A percentile compares a stretch with the other conserved stretches of the same genome.
These are phyloP conservation scores for Hirsutella thompsonii DNA, from an alignment of 2,329 filamentous ascomycete species.

Conservation along the genomic window DNA sequence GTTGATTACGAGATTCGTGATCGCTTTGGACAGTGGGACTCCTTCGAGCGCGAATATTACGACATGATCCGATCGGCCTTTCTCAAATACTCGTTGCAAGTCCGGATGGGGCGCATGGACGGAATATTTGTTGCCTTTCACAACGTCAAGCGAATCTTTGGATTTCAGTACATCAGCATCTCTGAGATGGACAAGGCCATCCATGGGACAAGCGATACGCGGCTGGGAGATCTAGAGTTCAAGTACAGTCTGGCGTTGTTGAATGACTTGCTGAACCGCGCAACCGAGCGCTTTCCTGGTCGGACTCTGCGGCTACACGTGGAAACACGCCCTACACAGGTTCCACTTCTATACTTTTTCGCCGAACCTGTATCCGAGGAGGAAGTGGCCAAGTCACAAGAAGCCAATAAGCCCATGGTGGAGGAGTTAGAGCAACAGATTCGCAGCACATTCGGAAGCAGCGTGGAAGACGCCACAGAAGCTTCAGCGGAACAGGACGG, in stretches of 20 bases:
- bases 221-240: conserved; percentile 74
- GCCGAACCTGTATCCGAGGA: conserved; percentile 69
- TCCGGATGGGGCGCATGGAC: conserved; percentile 95
- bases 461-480: conserved; percentile 11
- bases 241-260: conserved; percentile 65
- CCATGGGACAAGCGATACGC: conserved; percentile 59
- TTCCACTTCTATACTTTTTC: conserved; percentile 76
- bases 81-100: conserved; percentile 92
- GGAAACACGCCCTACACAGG: conserved; percentile 51
- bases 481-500: conserved; percentile 8
- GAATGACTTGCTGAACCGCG: conserved; percentile 66
- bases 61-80: conserved; percentile 94
- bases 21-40: conserved; percentile 69
- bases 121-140: conserved; percentile 96
- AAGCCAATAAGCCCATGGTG: conserved; percentile 47
- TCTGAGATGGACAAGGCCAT: conserved; percentile 79
- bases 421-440: conserved; percentile 56
- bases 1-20: conserved; percentile 76
- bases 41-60: conserved; percentile 89
- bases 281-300: conserved; percentile 61
- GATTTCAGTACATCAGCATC: conserved; percentile 87
- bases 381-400: conserved; percentile 64
- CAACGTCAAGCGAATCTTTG: conserved; percentile 90
- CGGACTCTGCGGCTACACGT: conserved; percentile 69
- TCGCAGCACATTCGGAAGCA: conserved; percentile 27